Base-by-base conservation (phyloP, 768 basidiomycete genomes). In the Phylloporus rhodoxanthus region DNA sequence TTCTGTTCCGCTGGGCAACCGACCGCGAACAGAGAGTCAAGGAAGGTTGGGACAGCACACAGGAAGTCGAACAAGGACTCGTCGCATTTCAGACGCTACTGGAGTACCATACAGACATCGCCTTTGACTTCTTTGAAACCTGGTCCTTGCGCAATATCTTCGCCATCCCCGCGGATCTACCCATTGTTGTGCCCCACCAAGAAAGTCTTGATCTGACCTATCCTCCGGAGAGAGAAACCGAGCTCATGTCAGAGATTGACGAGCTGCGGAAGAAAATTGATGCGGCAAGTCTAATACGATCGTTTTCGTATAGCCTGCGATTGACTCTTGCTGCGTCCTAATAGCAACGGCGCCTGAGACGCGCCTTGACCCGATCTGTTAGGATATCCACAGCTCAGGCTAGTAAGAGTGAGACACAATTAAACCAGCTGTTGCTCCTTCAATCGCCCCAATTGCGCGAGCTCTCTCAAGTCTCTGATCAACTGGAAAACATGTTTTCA, bases 71-170 rank as follows among this genome's bases (percentile, higher is more conserved):
- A 56, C 81, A 90, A 68, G 91, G 91, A 2, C 69, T 92, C 2
- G 85, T 90, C 43, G 78, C 87, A 20, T 90, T 95, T 55, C 89
- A 94, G 65, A 93, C 92, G 0, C 75, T 94, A 38, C 75, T 96
- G 13, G 89, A 93, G 61, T 82, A 82, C 47, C 91, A 93, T 57
- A 84, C 88, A 38, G 92, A 96, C 61, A 77, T 90, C 39, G 92
- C 91, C 0, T 90, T 94, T 52, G 92, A 96, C 65, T 87, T 85
- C 62, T 89, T 96, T 58, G 91, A 92, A 68, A 84, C 83, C 0
- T 95, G 92, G 91, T 84, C 82, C 10, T 66, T 92, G 60, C 74
- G 91, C 36, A 96, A 95, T 67, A 86, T 92, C 49, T 95, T 95
- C 59, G 79, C 82, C 45, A 76, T 92, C 14, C 80, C 84, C 0